These are phyloP conservation scores for Hirschfeldia incana DNA, from an alignment of 345 rosid genomes.

Conservation along the genomic window DNA sequence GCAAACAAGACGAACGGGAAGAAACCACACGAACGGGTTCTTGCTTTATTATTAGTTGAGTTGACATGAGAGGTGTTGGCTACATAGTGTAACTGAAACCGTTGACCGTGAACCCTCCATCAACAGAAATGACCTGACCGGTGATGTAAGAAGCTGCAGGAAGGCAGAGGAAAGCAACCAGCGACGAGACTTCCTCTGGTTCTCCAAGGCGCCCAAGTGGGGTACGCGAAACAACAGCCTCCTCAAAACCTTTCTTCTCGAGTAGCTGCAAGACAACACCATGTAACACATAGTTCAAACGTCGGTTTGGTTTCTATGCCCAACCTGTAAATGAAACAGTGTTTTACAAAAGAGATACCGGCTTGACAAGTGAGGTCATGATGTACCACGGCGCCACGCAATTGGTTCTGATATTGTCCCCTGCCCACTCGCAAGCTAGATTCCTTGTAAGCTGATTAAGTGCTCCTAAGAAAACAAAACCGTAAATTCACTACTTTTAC, in stretches of 20 bases:
- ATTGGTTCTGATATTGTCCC: constrained; percentile 82
- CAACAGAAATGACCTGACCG: constrained; percentile 41
- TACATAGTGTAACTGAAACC: constrained; percentile 28
- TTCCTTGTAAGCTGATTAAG: constrained; percentile 77
- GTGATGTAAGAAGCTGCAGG: constrained; percentile 84
- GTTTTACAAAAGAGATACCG: constrained; percentile 43
- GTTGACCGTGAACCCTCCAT: constrained; percentile 40
- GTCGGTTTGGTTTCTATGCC: background rate
- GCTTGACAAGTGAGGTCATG: constrained; percentile 73
- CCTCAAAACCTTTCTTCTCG: constrained; percentile 48
- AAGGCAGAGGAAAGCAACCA: constrained; percentile 72
- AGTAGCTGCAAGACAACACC: constrained; percentile 48
- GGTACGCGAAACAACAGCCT: constrained; percentile 55
- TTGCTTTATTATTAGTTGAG: constrained; percentile 7
- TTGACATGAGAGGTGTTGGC: background rate
- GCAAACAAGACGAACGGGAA: background rate
- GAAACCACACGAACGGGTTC: background rate
- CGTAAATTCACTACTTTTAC: background rate
- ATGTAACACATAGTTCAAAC: background rate
- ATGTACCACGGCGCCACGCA: constrained; percentile 84
- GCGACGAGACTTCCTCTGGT: constrained; percentile 73
- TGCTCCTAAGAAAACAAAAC: constrained; percentile 49
- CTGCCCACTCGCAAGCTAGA: constrained; percentile 94
- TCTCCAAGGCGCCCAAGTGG: constrained; percentile 80
- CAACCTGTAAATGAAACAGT: background rate